Evolutionary conservation across 225 moss, liverwort and hornwort species (phyloP), one percentile per base, ranked within the genome.

Genomic region (Thuidium tamariscinum): DNA sequence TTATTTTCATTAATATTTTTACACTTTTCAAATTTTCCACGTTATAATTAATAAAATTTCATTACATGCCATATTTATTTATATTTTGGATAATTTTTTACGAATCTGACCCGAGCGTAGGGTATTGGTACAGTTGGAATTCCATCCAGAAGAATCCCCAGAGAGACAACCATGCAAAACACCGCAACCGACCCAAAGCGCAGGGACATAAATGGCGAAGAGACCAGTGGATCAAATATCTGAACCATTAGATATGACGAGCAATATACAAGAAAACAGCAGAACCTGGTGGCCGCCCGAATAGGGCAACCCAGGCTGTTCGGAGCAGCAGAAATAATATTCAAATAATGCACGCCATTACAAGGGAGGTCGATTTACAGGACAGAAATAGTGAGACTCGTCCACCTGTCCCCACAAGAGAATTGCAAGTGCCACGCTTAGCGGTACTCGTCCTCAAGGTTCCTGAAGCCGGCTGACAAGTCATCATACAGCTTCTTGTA

Each of bases 381-480:
- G 85, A 85, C 80, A 88, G 49, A 80, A 71, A 48, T 54, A 49
- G 79, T 20, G 74, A 79, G 88, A 36, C 54, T 74, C 69, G 26
- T 75, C 52, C 68, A 86, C 48, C 86, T 59, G 42, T 77, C 85
- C 83, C 82, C 62, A 41, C 62, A 82, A 44, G 83, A 83, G 82
- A n/a, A 88, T 57, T 61, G 78, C 60, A 74, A 48, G 76, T 68
- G 70, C 57, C 57, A 62, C 56, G 59, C 74, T 93, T 91, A 98
- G 88, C 98, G 93, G 87, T 98, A 95, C 91, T 98, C 96, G 72
- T 98, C 98, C 89, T 95, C 98, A 8, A 98, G 91, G 90, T 91
- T 96, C 88, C 96, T 90, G 94, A 98, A 98, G 59, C 95, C 88
- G 39, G 92, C 84, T 85, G 94, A 78, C 92, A 98, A 93, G 21